Base-by-base conservation (phyloP, 2,329 filamentous ascomycete genomes). In the Waltergamsia citrina region DNA sequence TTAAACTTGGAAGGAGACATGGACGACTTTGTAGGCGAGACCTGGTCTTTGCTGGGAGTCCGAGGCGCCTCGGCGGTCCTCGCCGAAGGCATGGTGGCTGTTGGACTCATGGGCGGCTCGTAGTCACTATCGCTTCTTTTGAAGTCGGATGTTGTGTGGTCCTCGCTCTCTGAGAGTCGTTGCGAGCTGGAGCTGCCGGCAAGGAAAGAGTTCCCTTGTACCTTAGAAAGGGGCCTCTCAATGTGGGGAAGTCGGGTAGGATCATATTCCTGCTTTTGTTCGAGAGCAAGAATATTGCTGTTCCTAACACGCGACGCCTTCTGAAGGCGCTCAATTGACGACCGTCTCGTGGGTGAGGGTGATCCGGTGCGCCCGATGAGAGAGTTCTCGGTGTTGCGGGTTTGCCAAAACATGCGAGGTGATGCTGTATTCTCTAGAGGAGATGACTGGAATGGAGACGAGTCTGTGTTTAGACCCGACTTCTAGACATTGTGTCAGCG, bases 221-320 rank as follows among this genome's bases (percentile, higher is more conserved):
- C 66, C 54, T 79, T 81, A 51, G 84, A 77, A 44, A 93, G 69
- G 24, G 88, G 86, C 42, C 87, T 77, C 61, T 96, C 85, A 40
- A 94, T 73, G 38, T 84, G 69, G 29, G 83, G 81, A 35, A 87
- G 62, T 44, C 77, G 75, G 36, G 81, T 73, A 19, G 88, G 86
- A 56, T 95, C 86, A 66, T 95, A 95, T 64, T 93, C 84, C 56
- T 87, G 78, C 62, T 88, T 88, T 53, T 87, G 82, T 61, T 95
- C 88, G 36, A 88, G 81, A 27, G 86, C 87, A 54, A 94, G 85
- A 70, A 96, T 95, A 63, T 81, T 94, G 71, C 90, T 95, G 65
- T 94, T 96, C 71, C 90, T 94, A 50, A 98, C 92, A 40, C 92
- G 83, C 36, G 90, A 94, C 21, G 87, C 88, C 55, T 81, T 85